Conservation (phyloP, 73 alveolate genomes). For the Tetrahymena borealis region DNA sequence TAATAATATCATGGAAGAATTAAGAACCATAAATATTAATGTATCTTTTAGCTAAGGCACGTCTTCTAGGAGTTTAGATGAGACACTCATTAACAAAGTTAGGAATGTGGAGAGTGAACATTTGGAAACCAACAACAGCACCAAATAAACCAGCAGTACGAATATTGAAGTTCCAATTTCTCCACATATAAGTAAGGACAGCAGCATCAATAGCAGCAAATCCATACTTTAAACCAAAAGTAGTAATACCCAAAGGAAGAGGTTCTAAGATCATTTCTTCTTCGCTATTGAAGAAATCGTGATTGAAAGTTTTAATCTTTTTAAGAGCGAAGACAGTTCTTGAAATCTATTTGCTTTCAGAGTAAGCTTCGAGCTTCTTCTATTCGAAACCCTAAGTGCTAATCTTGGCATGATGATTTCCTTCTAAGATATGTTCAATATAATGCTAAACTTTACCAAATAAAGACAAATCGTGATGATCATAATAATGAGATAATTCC, state of each 20-base stretch:
- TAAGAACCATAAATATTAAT: neutral
- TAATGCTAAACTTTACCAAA: neutral
- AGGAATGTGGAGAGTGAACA: neutral
- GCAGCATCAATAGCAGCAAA: neutral
- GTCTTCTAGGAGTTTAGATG: slow-evolving; percentile 3
- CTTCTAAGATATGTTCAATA: neutral
- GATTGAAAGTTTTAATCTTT: neutral
- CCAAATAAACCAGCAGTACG: neutral
- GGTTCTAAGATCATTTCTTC: neutral
- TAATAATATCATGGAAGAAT: neutral
- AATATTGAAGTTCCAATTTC: neutral
- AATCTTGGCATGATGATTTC: neutral
- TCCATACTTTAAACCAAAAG: neutral
- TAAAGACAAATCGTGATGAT: neutral
- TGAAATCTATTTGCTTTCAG: neutral
- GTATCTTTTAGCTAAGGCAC: neutral
- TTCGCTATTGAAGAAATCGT: neutral
- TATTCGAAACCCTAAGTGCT: neutral
- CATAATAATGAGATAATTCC: neutral
- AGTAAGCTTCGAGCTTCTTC: neutral
- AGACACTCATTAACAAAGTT: neutral
- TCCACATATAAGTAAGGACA: neutral
- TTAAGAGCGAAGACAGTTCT: neutral
- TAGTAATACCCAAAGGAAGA: neutral
- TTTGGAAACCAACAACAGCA: neutral